Conservation (phyloP, 1,139 yeast species). For the Candida frijolesensis region DNA sequence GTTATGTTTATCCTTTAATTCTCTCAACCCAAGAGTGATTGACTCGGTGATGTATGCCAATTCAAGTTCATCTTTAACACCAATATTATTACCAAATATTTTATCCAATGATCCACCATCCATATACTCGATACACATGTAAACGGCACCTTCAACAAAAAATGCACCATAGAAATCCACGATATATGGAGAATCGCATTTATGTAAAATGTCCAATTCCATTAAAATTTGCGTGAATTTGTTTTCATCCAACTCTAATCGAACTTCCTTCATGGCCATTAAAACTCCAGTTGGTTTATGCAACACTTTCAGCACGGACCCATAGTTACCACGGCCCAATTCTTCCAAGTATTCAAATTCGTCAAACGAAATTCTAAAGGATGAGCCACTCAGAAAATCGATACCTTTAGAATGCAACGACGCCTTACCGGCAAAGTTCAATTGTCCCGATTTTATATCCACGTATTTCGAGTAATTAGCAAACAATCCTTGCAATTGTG, state of each 20-base stretch:
- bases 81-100: constrained; percentile 68
- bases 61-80: constrained; percentile 75
- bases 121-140: constrained; percentile 98
- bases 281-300: constrained; percentile 92
- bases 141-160: constrained; percentile 96
- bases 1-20: constrained; percentile 82
- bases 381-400: constrained; percentile 85
- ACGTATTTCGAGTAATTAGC: constrained; percentile 84
- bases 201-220: constrained; percentile 93
- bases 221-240: constrained; percentile 90
- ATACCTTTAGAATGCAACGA: constrained; percentile 90
- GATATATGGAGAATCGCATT: constrained; percentile 85
- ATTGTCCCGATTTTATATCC: constrained; percentile 87
- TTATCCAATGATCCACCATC: constrained; percentile 95
- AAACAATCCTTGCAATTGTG: constrained; percentile 57
- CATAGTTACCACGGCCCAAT: constrained; percentile 93
- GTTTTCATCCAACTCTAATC: constrained; percentile 86
- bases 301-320: constrained; percentile 87
- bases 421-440: constrained; percentile 92
- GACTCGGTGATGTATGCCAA: constrained; percentile 81
- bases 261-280: constrained; percentile 97
- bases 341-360: constrained; percentile 85
- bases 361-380: constrained; percentile 83
- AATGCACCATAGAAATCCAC: constrained; percentile 97
- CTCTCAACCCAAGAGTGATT: constrained; percentile 80